Conservation (phyloP, 148 eudicot species). For the Salicornia ramosissima region DNA sequence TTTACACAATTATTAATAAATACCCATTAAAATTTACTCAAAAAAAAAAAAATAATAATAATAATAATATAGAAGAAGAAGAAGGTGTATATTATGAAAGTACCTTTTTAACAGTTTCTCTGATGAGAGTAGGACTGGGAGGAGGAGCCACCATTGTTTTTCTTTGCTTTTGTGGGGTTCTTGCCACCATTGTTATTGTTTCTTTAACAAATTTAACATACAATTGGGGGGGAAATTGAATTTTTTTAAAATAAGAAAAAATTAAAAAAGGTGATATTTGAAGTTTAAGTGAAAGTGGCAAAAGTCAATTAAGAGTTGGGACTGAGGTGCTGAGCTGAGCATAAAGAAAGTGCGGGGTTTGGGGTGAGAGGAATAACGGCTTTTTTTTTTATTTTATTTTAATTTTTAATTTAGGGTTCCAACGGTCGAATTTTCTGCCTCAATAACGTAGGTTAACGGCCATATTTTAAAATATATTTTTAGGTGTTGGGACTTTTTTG, state of each 20-base stretch:
- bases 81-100: neutral
- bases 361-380: conserved; percentile 20
- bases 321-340: neutral
- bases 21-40: neutral
- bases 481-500: too few relatives aligned
- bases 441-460: too few relatives aligned
- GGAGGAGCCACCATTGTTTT: conserved; percentile 58
- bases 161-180: conserved; percentile 70
- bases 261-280: neutral
- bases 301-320: conserved; percentile 21
- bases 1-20: neutral
- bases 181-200: conserved; percentile 62
- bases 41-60: neutral
- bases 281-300: neutral
- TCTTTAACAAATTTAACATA: neutral
- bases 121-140: conserved; percentile 62
- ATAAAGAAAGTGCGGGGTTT: conserved; percentile 15
- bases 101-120: conserved; percentile 83
- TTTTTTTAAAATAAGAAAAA: neutral
- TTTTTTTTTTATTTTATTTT: conserved; percentile 9
- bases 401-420: conserved; percentile 8
- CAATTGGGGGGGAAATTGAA: neutral
- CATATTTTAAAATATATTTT: conserved; percentile 13
- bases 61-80: neutral
- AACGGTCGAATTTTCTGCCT: conserved; percentile 26